These are phyloP conservation scores for Cryptosporidium xiaoi DNA, from an alignment of 169 alveolate species.

Conservation along the genomic window DNA sequence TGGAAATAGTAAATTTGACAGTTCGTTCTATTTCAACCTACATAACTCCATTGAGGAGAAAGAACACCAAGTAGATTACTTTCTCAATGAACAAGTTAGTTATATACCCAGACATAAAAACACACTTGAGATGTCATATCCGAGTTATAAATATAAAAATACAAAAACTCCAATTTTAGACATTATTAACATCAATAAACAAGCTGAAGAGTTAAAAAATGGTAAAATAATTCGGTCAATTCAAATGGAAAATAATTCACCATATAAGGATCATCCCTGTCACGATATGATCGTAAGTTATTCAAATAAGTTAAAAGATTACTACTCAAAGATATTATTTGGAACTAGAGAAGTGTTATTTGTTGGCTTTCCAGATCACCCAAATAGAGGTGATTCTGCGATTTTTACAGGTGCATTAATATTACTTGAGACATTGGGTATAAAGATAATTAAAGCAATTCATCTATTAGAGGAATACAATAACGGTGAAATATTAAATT, in stretches of 20 bases:
- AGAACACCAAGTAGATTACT: neutral
- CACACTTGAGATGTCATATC: conserved; percentile 49
- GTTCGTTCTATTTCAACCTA: neutral
- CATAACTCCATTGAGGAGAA: neutral
- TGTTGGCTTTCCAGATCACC: conserved; percentile 73
- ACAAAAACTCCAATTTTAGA: neutral
- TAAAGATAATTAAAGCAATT: conserved; percentile 50
- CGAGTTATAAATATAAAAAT: conserved; percentile 11
- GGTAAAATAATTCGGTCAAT: neutral
- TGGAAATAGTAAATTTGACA: neutral
- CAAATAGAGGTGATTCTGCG: conserved; percentile 72
- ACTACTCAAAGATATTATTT: conserved; percentile 23
- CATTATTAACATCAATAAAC: neutral
- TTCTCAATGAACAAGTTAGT: neutral
- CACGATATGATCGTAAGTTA: conserved; percentile 25
- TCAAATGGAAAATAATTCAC: conserved; percentile 28
- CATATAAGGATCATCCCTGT: conserved; percentile 65
- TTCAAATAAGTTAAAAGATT: conserved; percentile 37
- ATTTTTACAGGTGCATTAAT: conserved; percentile 67
- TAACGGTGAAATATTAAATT: conserved; percentile 12
- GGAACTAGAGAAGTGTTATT: conserved; percentile 56
- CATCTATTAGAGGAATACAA: conserved; percentile 44
- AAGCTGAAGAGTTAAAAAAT: neutral
- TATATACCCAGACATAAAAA: conserved; percentile 30
- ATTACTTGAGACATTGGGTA: conserved; percentile 28